Evolutionary conservation across 2,329 filamentous ascomycete genomes (phyloP), one percentile per base, ranked within the genome.

Genomic region (Aciculosporium take): DNA sequence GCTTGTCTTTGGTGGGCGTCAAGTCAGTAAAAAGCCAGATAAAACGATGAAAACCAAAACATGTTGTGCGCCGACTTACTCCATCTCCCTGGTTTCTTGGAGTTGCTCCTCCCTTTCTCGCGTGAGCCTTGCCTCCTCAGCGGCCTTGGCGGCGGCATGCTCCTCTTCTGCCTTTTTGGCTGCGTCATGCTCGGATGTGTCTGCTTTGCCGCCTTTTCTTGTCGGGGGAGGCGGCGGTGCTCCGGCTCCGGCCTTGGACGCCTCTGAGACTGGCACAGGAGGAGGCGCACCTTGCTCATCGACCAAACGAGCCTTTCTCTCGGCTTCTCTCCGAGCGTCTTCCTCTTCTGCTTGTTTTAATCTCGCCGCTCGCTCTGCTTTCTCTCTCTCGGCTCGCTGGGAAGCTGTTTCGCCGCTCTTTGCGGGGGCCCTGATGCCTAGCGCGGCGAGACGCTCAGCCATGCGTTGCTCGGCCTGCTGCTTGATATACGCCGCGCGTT

Each of bases 381-480:
- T 80, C 61, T 98, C 91, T 23, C 91, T 83, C 56, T 96, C 91
- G 44, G 83, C 76, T 46, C 87, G 76, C 62, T 98, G 88, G 43
- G 82, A 75, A 27, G 87, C 67, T 24, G 79, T 84, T 64, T 98
- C 91, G 3, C 81, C 80, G 30, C 80, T 65, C 56, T 93, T 93
- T 15, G 71, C 69, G 5, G 84, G 81, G 24, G 86, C 79, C 59
- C 86, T 94, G 56, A 98, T 82, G 28, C 91, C 91, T 46, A 96
- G 74, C 36, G 89, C 89, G 45, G 91, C 91, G 53, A 98, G 75
- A 45, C 91, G 81, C 61, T 96, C 91, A 28, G 91, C 89, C 82
- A 98, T 96, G 45, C 89, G 84, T 57, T 89, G 85, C 59, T 96
- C 88, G 7, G 91, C 93, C 59, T 95, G 89, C 59, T 95, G 88